phyloP scores from a whole-genome alignment of 306 rosid genomes.

The Dryas alaskensis region DNA sequence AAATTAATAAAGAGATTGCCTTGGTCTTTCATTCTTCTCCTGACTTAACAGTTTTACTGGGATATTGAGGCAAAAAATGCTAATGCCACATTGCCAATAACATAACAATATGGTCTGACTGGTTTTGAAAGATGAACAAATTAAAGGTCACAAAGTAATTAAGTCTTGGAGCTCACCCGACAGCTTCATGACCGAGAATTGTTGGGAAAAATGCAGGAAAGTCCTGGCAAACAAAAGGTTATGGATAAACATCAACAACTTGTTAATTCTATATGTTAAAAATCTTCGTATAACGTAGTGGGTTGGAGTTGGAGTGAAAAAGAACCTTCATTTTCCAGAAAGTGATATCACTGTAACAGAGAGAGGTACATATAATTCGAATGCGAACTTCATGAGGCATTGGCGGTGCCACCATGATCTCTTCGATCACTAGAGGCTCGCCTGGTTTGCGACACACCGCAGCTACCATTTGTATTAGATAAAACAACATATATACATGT shows the following conservation, averaged over 20 bases:
- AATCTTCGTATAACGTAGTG: too few relatives aligned
- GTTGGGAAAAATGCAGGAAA: conserved; percentile 65
- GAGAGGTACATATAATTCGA: conserved; percentile 66
- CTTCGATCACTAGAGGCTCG: conserved; percentile 62
- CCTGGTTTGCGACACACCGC: conserved; percentile 65
- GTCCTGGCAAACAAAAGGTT: conserved; percentile 33
- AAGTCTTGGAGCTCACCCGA: conserved; percentile 46
- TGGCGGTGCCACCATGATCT: conserved; percentile 74
- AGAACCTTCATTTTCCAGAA: conserved; percentile 75
- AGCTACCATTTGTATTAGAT: conserved; percentile 36
- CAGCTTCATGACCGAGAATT: conserved; percentile 85
- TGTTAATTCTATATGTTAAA: background rate
- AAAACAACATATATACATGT: background rate
- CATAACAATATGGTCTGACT: background rate
- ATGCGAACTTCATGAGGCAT: conserved; percentile 69
- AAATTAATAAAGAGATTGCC: background rate
- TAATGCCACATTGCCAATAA: too few relatives aligned
- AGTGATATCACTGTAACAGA: conserved; percentile 72
- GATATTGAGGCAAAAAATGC: background rate
- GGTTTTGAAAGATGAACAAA: too few relatives aligned
- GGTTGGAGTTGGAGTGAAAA: background rate
- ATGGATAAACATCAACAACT: background rate
- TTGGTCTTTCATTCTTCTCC: background rate
- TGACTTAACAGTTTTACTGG: background rate
- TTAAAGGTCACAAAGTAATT: too few relatives aligned